phyloP scores from a whole-genome alignment of 371 early-diverging fungal species.

The Smittium mucronatum region DNA sequence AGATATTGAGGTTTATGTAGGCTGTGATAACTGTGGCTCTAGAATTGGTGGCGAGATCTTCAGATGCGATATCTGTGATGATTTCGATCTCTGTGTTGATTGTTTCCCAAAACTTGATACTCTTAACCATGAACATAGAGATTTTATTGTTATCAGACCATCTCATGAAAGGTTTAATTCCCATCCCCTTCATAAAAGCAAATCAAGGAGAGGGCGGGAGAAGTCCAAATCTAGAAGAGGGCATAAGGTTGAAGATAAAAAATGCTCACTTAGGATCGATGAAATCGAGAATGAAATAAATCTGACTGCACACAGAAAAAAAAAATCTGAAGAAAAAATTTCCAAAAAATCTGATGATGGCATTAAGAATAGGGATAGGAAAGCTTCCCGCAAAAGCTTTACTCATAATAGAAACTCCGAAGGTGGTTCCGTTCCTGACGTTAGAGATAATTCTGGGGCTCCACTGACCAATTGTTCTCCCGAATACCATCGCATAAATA shows the following conservation, averaged over 20 bases:
- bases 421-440: not conserved
- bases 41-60: slow-evolving; percentile 73
- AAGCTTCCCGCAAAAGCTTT: not conserved
- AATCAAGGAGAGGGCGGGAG: too few relatives aligned
- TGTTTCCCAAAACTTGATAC: slow-evolving; percentile 76
- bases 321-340: not conserved
- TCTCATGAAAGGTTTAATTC: not conserved
- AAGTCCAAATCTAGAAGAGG: not conserved
- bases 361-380: not conserved
- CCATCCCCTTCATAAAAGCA: not conserved
- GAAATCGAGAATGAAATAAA: not conserved
- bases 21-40: slow-evolving; percentile 71
- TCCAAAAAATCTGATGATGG: not conserved
- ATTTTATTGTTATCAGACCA: slow-evolving; percentile 3
- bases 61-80: slow-evolving; percentile 83
- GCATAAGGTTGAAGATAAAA: not conserved
- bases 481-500: not conserved
- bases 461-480: not conserved
- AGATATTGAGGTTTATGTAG: slow-evolving; percentile 7
- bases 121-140: slow-evolving; percentile 32
- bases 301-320: not conserved
- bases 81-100: slow-evolving; percentile 84
- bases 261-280: not conserved
- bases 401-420: not conserved
- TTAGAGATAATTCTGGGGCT: not conserved